Evolutionary conservation across 2,329 filamentous ascomycete genomes (phyloP), one percentile per base, ranked within the genome.

Genomic region (Scedosporium aurantiacum): DNA sequence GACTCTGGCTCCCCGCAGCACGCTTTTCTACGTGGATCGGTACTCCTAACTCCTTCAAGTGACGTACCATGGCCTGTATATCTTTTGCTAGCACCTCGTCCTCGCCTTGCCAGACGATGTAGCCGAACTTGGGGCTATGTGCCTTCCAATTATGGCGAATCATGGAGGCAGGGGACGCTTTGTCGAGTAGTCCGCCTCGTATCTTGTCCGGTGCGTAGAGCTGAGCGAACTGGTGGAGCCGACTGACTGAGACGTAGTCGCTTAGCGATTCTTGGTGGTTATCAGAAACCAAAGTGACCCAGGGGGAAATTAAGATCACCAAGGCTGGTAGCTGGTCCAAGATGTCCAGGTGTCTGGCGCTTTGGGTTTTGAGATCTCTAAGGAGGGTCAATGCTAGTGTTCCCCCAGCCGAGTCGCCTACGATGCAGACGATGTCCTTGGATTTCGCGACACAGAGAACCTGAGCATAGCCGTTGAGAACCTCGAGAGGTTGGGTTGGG

Each of bases 51-150:
- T 78, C 78, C 62, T 78, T 75, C 62, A 90, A 75, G 32, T 82
- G 72, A 12, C 73, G 71, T 12, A 89, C 75, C 63, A 91, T 74
- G 25, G 79, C 77, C 65, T 82, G 76, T 18, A 90, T 87, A 65
- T 91, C 89, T 0, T 84, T 81, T 1, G 84, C 85, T 65, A 95
- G 85, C 0, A 94, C 86, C 70, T 95, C 91, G 70, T 92, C 88
- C 1, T 83, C 81, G 0, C 90, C 89, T 67, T 87, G 92, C 5
- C 86, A 78, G 65, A 94, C 79, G 63, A 84, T 83, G 70, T 89
- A 86, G 0, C 90, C 90, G 56, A 79, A 76, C 6, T 76, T 74
- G 0, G 90, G 90, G 60, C 81, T 82, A 25, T 88, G 86, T 60
- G 81, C 78, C 63, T 74, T 77, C 90, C 89, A 93, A 74, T 85